Conservation (phyloP, 257 asterid species). For the Fraxinus americana region DNA sequence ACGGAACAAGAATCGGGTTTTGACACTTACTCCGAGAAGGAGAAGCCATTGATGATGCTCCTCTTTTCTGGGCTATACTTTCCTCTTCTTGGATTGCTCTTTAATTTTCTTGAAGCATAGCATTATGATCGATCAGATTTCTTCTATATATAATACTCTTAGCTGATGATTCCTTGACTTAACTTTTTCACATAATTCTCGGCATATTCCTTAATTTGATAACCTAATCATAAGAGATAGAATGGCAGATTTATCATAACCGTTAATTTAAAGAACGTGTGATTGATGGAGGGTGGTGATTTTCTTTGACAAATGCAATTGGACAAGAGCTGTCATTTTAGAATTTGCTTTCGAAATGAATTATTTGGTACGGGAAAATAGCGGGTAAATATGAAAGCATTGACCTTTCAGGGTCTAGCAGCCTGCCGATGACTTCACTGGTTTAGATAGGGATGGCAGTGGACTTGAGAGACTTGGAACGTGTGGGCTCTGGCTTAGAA, state of each 20-base stretch:
- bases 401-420: no score
- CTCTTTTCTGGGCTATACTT: constrained; percentile 16
- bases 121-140: neutral
- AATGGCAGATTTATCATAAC: neutral
- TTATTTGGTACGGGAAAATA: no score
- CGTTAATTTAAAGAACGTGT: neutral
- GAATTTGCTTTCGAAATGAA: no score
- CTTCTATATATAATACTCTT: neutral
- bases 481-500: no score
- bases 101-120: constrained; percentile 5
- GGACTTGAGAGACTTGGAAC: no score
- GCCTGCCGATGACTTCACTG: no score
- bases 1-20: neutral
- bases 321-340: no score
- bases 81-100: neutral
- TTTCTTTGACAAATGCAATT: neutral
- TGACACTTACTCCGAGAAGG: constrained; percentile 41
- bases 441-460: no score
- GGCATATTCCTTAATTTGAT: neutral
- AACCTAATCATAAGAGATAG: no score
- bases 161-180: constrained; percentile 27
- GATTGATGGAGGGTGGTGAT: neutral
- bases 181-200: neutral
- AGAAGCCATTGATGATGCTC: constrained; percentile 47
- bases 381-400: no score